phyloP scores from a whole-genome alignment of 371 early-diverging fungal species.

The Mucor velutinosus region DNA sequence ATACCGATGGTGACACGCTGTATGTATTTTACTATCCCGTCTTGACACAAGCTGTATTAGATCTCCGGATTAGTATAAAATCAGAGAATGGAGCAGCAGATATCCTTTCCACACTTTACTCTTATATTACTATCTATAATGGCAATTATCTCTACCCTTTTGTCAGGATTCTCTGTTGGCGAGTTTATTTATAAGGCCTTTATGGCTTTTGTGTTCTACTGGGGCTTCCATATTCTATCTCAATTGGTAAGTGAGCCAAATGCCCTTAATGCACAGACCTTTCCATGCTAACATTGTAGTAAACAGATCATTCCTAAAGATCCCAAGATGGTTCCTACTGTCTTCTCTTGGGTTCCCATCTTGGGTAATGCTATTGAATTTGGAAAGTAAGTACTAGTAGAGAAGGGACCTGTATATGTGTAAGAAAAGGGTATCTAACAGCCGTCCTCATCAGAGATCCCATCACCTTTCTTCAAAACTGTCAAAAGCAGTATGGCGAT shows the following conservation, averaged over 20 bases:
- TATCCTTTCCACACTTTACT: neutral
- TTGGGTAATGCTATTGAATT: conserved; percentile 87
- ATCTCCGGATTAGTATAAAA: neutral
- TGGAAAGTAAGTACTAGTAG: conserved; percentile 62
- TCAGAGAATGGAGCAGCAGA: neutral
- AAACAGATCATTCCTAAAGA: conserved; percentile 49
- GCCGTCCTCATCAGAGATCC: conserved; percentile 62
- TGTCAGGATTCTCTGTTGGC: conserved; percentile 6
- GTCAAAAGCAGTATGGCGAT: conserved; percentile 80
- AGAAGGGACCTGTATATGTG: neutral
- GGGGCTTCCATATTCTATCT: conserved; percentile 44
- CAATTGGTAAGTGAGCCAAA: conserved; percentile 35
- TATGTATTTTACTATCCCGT: neutral
- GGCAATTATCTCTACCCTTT: conserved; percentile 28
- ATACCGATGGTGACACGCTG: conserved; percentile 4
- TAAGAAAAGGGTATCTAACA: neutral
- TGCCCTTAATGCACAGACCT: neutral
- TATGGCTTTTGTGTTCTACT: conserved; percentile 30
- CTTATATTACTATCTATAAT: conserved; percentile 13
- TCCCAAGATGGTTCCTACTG: conserved; percentile 77
- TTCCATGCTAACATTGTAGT: neutral
- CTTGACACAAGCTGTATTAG: conserved; percentile 9
- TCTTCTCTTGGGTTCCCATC: conserved; percentile 87
- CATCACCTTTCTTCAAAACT: conserved; percentile 77
- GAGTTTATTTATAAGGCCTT: conserved; percentile 33